These are phyloP conservation scores for Rhododendron simsii DNA, from an alignment of 148 eudicot genomes.

Conservation along the genomic window DNA sequence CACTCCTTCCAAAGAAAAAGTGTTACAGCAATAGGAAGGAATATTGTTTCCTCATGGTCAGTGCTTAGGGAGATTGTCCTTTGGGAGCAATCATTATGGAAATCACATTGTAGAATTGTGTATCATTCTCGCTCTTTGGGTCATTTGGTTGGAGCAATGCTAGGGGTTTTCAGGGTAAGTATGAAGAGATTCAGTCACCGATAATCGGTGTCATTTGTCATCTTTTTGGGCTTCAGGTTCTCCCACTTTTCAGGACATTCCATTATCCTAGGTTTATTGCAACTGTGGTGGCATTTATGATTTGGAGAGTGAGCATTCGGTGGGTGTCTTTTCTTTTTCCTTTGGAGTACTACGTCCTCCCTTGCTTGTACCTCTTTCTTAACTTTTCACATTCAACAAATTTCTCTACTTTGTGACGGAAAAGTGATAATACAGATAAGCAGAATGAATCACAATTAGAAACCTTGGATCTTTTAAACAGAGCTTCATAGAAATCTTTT, in stretches of 20 bases:
- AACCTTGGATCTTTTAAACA: conserved; percentile 93
- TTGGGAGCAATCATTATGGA: not conserved
- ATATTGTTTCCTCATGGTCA: not conserved
- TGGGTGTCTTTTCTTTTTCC: not conserved
- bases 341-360: not conserved
- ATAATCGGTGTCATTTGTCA: not conserved
- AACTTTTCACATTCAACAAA: not conserved
- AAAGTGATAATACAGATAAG: conserved; percentile 1
- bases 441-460: not conserved
- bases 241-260: not conserved
- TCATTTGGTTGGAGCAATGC: not conserved
- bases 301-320: not conserved
- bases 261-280: not conserved
- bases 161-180: not conserved
- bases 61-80: not conserved
- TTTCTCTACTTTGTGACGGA: not conserved
- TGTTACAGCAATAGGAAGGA: not conserved
- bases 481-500: conserved; percentile 89
- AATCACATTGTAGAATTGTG: not conserved
- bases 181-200: not conserved
- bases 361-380: not conserved
- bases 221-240: not conserved
- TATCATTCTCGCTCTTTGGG: not conserved
- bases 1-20: not conserved
- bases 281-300: not conserved